Evolutionary conservation across 139 green algal species (phyloP).

Genomic region (Coccomyxa sp.): DNA sequence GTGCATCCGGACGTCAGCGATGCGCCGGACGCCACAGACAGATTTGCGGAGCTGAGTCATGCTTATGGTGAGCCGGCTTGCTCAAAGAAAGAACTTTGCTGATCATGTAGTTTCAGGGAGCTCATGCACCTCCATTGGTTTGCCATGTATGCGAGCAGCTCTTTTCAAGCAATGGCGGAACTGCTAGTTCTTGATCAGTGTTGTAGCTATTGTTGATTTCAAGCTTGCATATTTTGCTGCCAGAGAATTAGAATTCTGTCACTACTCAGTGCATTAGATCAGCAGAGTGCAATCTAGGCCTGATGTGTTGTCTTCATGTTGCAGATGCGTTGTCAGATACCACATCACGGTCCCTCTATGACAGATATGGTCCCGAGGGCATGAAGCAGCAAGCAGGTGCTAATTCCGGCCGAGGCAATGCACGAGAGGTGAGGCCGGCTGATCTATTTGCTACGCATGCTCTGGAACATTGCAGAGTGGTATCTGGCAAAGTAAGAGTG

Average conservation of each 20-base stretch:
- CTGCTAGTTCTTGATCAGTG: too few species aligned
- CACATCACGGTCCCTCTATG: conserved; percentile 30
- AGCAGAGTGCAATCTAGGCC: too few species aligned
- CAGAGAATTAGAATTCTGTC: too few species aligned
- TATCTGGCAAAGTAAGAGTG: too few species aligned
- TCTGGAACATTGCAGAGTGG: too few species aligned
- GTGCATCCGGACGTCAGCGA: conserved; percentile 79
- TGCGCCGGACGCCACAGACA: conserved; percentile 21
- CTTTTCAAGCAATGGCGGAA: too few species aligned
- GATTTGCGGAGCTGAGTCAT: conserved; percentile 33
- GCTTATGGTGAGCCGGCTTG: conserved; percentile 32
- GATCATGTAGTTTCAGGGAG: neutral
- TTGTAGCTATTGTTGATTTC: too few species aligned
- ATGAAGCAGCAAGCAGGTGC: conserved; percentile 32
- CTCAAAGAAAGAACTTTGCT: neutral
- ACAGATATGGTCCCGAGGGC: conserved; percentile 33
- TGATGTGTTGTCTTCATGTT: neutral
- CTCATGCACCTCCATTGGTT: too few species aligned
- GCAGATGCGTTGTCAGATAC: conserved; percentile 44
- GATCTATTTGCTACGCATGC: too few species aligned
- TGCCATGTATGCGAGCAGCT: too few species aligned
- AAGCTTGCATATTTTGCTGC: too few species aligned
- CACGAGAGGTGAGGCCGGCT: neutral
- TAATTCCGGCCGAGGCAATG: conserved; percentile 30
- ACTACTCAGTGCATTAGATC: too few species aligned